Evolutionary conservation across 495 filamentous ascomycete genomes (phyloP).

Genomic region (Lophiostoma macrostomum): DNA sequence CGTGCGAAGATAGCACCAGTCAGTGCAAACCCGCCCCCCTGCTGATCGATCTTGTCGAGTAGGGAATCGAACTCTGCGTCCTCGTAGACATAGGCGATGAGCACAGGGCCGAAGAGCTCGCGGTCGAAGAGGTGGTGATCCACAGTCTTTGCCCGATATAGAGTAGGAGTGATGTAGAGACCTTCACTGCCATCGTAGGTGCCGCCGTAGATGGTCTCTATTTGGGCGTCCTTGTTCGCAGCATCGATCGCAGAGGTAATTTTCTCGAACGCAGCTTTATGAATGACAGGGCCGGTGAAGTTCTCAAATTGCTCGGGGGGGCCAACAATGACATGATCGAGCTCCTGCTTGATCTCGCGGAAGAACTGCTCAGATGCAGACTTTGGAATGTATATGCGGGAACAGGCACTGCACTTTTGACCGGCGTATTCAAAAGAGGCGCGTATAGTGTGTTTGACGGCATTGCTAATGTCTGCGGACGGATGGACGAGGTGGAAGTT

Average conservation of each 20-base stretch:
- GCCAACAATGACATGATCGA: slow-evolving; percentile 41
- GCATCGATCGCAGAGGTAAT: slow-evolving; percentile 52
- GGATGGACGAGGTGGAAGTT: slow-evolving; percentile 45
- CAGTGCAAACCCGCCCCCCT: slow-evolving; percentile 41
- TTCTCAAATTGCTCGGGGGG: slow-evolving; percentile 38
- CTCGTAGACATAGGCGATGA: slow-evolving; percentile 60
- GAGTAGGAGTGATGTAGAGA: slow-evolving; percentile 66
- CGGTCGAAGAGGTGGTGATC: slow-evolving; percentile 58
- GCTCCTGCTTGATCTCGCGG: slow-evolving; percentile 36
- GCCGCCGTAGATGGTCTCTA: slow-evolving; percentile 59
- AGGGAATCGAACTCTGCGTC: slow-evolving; percentile 42
- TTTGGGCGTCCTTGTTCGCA: slow-evolving; percentile 59
- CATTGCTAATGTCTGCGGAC: slow-evolving; percentile 41
- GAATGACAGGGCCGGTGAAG: slow-evolving; percentile 48
- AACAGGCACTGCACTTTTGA: slow-evolving; percentile 45
- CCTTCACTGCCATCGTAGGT: slow-evolving; percentile 58
- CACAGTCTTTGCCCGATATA: slow-evolving; percentile 63
- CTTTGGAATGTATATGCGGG: slow-evolving; percentile 40
- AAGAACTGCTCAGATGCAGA: slow-evolving; percentile 41
- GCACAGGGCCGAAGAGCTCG: slow-evolving; percentile 64
- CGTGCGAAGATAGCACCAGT: slow-evolving; percentile 45
- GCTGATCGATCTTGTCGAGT: slow-evolving; percentile 37
- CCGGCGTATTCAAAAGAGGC: slow-evolving; percentile 47
- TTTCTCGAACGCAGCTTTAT: slow-evolving; percentile 42
- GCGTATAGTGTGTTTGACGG: slow-evolving; percentile 43